A percentile compares a stretch with the other conserved stretches of the same genome.
Conservation (phyloP, 805 yeast species). For the Saccharomycopsis olivae region DNA sequence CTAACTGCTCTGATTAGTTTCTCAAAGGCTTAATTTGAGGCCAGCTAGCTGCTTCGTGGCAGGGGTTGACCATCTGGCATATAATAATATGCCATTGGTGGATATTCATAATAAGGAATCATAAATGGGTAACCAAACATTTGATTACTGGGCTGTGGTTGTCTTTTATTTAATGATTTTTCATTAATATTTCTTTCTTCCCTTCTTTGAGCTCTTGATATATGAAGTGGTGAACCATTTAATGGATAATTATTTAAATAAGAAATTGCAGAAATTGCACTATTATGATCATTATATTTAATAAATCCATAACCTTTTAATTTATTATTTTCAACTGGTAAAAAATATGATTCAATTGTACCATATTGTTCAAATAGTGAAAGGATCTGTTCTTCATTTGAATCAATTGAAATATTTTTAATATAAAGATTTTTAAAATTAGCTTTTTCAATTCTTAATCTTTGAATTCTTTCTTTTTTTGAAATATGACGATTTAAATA, state of each 20-base stretch:
- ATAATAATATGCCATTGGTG: no score
- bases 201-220: constrained; percentile 39
- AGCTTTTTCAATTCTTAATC: constrained; percentile 33
- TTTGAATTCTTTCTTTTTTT: constrained; percentile 46
- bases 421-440: constrained; percentile 47
- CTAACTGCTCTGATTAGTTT: no score
- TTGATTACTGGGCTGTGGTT: no score
- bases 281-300: constrained; percentile 36
- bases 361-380: constrained; percentile 36
- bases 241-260: constrained; percentile 36
- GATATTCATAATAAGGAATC: no score
- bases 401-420: constrained; percentile 35
- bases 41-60: no score
- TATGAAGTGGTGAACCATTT: constrained; percentile 25
- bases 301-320: constrained; percentile 44
- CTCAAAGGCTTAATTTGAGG: no score
- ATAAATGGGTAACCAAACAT: no score
- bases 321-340: constrained; percentile 29
- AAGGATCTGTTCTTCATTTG: constrained; percentile 29
- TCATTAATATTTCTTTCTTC: constrained; percentile 22
- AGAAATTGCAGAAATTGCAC: constrained; percentile 38
- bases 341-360: constrained; percentile 37
- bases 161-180: no score
- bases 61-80: no score
- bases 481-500: constrained; percentile 58